Evolutionary conservation across 31 red algal species (phyloP).

Genomic region (Odonthalia washingtoniensis): DNA sequence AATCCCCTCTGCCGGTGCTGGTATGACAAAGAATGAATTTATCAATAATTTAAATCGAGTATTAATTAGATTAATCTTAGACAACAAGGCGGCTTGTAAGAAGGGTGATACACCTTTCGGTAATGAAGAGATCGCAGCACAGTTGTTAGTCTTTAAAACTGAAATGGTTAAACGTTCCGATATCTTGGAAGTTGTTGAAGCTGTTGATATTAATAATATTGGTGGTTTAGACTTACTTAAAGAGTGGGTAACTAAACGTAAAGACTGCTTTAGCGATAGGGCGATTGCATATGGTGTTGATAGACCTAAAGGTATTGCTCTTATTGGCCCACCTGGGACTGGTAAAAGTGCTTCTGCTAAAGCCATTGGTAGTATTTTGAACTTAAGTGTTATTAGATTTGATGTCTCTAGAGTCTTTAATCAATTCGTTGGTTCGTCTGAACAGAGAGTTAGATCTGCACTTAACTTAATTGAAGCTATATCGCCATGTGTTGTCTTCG

Average conservation of each 20-base stretch:
- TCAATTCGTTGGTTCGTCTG: not conserved
- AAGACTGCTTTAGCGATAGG: not conserved
- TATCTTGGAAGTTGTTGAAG: conserved; percentile 18
- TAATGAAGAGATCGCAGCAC: conserved; percentile 6
- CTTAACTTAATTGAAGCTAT: not conserved
- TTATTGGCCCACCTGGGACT: conserved; percentile 15
- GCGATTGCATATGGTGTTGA: conserved; percentile 6
- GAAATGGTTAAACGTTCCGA: not conserved
- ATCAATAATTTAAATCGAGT: too few species aligned
- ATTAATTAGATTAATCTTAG: too few species aligned
- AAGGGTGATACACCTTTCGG: conserved; percentile 5
- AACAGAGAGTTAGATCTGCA: conserved; percentile 6
- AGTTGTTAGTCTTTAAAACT: conserved; percentile 3
- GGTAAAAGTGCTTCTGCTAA: conserved; percentile 3
- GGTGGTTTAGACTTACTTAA: not conserved
- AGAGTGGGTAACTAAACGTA: conserved; percentile 11
- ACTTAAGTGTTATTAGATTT: not conserved
- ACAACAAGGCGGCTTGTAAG: too few species aligned
- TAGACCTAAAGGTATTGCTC: conserved; percentile 5
- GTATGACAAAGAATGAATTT: too few species aligned
- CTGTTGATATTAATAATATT: conserved; percentile 4
- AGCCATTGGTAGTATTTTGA: conserved; percentile 7
- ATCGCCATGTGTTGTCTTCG: conserved; percentile 8
- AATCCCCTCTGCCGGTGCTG: too few species aligned
- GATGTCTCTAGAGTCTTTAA: conserved; percentile 14